These are phyloP conservation scores for Plenodomus biglobosus DNA, from an alignment of 2,329 filamentous ascomycete genomes.

Conservation along the genomic window DNA sequence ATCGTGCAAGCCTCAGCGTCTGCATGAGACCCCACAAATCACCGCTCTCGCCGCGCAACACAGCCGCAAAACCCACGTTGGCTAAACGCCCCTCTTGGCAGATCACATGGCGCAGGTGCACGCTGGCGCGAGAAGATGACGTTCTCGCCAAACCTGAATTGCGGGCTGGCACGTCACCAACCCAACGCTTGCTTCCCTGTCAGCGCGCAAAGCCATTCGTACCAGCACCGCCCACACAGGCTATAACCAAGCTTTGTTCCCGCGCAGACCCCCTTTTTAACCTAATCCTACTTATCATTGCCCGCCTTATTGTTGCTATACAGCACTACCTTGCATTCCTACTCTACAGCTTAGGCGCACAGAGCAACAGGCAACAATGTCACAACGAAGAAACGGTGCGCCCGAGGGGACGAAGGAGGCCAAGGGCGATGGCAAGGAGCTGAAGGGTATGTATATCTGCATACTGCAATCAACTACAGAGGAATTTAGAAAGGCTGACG, in stretches of 20 bases:
- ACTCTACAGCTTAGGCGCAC: neutral
- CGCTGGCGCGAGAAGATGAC: slow-evolving; percentile 4
- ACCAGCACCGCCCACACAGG: neutral
- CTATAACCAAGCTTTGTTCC: slow-evolving; percentile 2
- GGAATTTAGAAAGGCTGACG: neutral
- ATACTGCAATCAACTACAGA: slow-evolving; percentile 37
- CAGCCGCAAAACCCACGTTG: neutral
- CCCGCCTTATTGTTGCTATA: too few relatives aligned
- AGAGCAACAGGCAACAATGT: slow-evolving; percentile 52
- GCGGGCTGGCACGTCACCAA: slow-evolving; percentile 8
- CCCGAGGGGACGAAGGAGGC: slow-evolving; percentile 43
- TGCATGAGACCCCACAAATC: neutral
- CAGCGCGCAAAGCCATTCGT: neutral
- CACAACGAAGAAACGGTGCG: slow-evolving; percentile 59
- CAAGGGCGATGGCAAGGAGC: slow-evolving; percentile 46
- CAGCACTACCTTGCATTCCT: neutral
- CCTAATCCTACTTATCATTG: neutral
- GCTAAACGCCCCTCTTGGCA: slow-evolving; percentile 4
- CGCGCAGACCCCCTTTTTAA: neutral
- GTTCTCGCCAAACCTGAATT: slow-evolving; percentile 14
- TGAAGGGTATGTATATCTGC: slow-evolving; percentile 26
- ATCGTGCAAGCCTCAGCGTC: too few relatives aligned
- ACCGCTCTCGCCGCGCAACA: neutral
- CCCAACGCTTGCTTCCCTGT: neutral
- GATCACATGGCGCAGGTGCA: slow-evolving; percentile 7